phyloP scores from a whole-genome alignment of 495 filamentous ascomycete species.

The Glonium stellatum region DNA sequence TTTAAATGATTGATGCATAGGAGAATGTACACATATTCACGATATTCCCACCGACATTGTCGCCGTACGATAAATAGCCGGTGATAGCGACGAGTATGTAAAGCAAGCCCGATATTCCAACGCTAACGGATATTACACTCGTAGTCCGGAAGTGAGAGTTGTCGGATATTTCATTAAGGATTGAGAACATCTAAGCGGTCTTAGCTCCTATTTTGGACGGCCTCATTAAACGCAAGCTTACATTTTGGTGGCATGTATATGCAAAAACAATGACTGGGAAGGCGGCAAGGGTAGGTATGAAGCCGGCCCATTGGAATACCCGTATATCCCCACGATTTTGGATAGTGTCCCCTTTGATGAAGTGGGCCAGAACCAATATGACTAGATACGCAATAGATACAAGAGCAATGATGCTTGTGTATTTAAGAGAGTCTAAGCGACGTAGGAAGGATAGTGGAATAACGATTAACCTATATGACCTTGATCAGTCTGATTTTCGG shows the following conservation, averaged over 20 bases:
- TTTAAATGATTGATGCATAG: neutral
- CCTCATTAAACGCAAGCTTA: slow-evolving; percentile 37
- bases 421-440: slow-evolving; percentile 89
- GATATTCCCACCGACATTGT: slow-evolving; percentile 81
- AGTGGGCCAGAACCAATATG: slow-evolving; percentile 85
- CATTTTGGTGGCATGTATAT: slow-evolving; percentile 98
- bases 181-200: slow-evolving; percentile 81
- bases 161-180: slow-evolving; percentile 87
- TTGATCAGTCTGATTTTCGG: neutral
- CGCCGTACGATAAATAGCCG: slow-evolving; percentile 90
- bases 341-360: slow-evolving; percentile 67
- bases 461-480: slow-evolving; percentile 64
- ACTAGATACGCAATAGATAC: slow-evolving; percentile 91
- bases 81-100: slow-evolving; percentile 92
- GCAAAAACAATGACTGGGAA: slow-evolving; percentile 96
- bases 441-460: slow-evolving; percentile 90
- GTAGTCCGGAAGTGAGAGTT: slow-evolving; percentile 78
- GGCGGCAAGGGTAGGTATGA: slow-evolving; percentile 69
- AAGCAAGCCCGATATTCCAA: slow-evolving; percentile 68
- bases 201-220: neutral
- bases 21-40: slow-evolving; percentile 70
- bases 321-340: slow-evolving; percentile 65
- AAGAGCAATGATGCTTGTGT: slow-evolving; percentile 87
- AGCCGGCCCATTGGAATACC: slow-evolving; percentile 67
- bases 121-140: slow-evolving; percentile 70